Percentiles rank a stretch among this genome's conserved stretches.
phyloP scores from a whole-genome alignment of 2,329 filamentous ascomycete species.

The Alternaria hordeiaustralica region DNA sequence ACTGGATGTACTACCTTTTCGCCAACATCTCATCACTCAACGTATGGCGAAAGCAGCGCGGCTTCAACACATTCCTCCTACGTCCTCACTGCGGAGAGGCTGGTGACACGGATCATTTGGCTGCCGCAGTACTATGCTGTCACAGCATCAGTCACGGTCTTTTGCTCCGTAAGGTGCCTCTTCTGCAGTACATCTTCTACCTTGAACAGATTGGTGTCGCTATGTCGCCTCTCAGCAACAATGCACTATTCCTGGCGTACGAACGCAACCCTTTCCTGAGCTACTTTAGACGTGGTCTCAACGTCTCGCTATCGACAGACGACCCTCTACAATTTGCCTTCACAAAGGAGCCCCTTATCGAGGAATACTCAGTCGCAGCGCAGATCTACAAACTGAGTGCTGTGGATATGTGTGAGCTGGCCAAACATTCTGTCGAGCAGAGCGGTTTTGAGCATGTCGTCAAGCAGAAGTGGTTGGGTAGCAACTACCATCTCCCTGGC shows the following conservation, averaged over 20 bases:
- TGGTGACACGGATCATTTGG: conserved; percentile 94
- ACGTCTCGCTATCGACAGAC: conserved; percentile 95
- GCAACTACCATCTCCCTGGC: conserved; percentile 77
- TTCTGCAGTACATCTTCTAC: conserved; percentile 97
- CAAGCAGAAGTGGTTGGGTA: conserved; percentile 91
- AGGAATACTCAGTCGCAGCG: conserved; percentile 96
- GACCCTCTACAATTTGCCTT: conserved; percentile 98
- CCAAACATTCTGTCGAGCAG: conserved; percentile 93
- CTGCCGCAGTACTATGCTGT: conserved; percentile 87
- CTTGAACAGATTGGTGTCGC: conserved; percentile 97
- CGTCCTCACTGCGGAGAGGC: conserved; percentile 96
- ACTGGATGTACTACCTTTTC: conserved; percentile 98
- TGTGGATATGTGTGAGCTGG: conserved; percentile 98
- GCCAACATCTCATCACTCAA: conserved; percentile 94
- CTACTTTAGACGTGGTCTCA: conserved; percentile 93
- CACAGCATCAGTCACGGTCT: conserved; percentile 98
- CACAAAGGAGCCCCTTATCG: conserved; percentile 96
- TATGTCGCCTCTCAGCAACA: conserved; percentile 99
- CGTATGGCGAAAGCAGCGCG: conserved; percentile 84
- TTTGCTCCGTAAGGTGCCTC: conserved; percentile 87
- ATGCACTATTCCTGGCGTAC: conserved; percentile 93
- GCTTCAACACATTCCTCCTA: conserved; percentile 94
- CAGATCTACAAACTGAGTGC: conserved; percentile 98
- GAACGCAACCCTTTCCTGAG: conserved; percentile 95
- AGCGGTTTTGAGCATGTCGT: conserved; percentile 89